phyloP scores from a whole-genome alignment of 116 monocot genomes.

The Posidonia oceanica region DNA sequence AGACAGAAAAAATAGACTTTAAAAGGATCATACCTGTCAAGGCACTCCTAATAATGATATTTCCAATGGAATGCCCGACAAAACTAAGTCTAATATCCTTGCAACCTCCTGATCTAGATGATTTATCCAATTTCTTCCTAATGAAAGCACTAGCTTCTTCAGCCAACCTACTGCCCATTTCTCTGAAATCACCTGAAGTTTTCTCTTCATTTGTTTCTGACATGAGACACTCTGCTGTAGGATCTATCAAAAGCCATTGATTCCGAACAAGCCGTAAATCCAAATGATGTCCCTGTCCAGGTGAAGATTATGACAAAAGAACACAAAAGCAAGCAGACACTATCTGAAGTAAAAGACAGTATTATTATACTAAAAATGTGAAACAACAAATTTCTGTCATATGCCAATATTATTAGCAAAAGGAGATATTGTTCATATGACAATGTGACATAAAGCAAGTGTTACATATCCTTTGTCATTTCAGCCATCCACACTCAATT shows the following conservation, averaged over 20 bases:
- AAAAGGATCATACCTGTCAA: slow-evolving; percentile 36
- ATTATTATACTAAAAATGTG: not conserved
- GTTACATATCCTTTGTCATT: too few species aligned
- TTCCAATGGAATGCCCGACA: slow-evolving; percentile 98
- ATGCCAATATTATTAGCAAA: too few species aligned
- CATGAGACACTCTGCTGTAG: slow-evolving; percentile 87
- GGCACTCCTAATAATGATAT: slow-evolving; percentile 90
- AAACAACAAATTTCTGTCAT: too few species aligned
- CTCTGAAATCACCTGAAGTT: slow-evolving; percentile 84
- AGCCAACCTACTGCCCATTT: slow-evolving; percentile 93
- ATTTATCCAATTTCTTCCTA: slow-evolving; percentile 59
- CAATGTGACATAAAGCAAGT: too few species aligned
- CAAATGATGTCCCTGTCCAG: slow-evolving; percentile 80
- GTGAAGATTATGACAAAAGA: not conserved
- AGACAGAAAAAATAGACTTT: not conserved
- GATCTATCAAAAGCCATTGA: slow-evolving; percentile 96
- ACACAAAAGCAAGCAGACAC: not conserved
- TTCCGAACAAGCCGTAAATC: slow-evolving; percentile 85
- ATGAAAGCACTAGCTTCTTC: slow-evolving; percentile 63
- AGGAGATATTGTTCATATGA: too few species aligned
- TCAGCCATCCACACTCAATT: too few species aligned
- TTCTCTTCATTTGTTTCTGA: slow-evolving; percentile 92
- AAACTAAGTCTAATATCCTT: slow-evolving; percentile 84
- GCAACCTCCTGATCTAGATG: slow-evolving; percentile 63
- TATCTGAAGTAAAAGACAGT: not conserved